phyloP scores from a whole-genome alignment of 495 filamentous ascomycete genomes.

The Neurospora sp. region DNA sequence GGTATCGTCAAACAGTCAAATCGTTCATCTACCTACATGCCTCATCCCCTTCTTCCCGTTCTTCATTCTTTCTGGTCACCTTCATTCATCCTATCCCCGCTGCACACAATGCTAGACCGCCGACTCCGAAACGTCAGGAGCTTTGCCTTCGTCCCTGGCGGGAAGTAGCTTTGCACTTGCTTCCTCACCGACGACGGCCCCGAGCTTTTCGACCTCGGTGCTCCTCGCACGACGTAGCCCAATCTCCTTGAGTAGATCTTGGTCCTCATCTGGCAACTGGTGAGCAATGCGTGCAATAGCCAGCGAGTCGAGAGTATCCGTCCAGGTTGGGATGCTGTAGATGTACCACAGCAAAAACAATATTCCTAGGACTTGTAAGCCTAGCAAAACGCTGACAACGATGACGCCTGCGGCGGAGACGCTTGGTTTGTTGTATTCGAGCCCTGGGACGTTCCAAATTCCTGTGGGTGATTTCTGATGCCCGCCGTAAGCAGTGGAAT shows the following conservation, averaged over 20 bases:
- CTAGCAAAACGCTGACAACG: neutral
- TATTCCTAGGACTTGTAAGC: neutral
- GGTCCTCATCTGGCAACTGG: neutral
- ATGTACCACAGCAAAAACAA: neutral
- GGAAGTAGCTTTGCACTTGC: neutral
- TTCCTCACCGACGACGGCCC: neutral
- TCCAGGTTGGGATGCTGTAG: conserved; percentile 6
- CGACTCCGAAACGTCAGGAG: neutral
- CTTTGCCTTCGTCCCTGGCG: neutral
- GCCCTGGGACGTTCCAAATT: neutral
- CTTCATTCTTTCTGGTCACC: neutral
- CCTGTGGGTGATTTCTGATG: neutral
- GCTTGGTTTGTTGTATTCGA: neutral
- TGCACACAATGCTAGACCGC: neutral
- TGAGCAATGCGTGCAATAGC: conserved; percentile 1
- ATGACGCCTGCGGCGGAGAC: neutral
- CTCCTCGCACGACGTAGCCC: neutral
- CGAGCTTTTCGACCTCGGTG: neutral
- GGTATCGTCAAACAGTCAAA: neutral
- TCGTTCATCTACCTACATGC: neutral
- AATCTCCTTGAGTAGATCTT: neutral
- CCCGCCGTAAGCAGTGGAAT: neutral
- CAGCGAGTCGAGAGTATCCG: conserved; percentile 1
- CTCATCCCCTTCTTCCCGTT: neutral
- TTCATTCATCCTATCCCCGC: neutral